Base-by-base conservation (phyloP, 345 rosid species). In the Citropsis articulata region DNA sequence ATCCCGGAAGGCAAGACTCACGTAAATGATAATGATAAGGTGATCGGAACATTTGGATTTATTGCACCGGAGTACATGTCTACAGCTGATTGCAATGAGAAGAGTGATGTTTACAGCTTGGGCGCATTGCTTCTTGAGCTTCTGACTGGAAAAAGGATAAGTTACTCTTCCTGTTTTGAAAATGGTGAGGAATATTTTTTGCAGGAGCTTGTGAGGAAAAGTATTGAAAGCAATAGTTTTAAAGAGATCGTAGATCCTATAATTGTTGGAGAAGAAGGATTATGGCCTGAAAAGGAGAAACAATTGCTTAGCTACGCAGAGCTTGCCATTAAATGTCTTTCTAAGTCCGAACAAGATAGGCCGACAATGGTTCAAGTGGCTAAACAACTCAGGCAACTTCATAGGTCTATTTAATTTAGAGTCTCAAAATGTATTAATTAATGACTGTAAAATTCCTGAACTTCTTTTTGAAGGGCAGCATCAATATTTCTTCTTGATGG, bases 311-410 rank as follows among this genome's bases (percentile, higher is more conserved):
- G 13, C 33, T 57, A 76, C 16, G 13, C 3, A 19, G 25, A 18
- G 27, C 72, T 79, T 56, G 12, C 30, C 2, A 14, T 64, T 30
- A 31, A 22, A 19, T 84, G 82, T 48, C 14, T 14, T 14, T 2
- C 5, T 19, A 0, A 24, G 0, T 10, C 7, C 0, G 73, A 4
- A 48, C 73, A 76, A n/a, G 66, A 77, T 5, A 68, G 83, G 68
- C 87, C 81, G 18, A 18, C 69, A 56, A 81, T 84, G 69, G 59
- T 70, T 14, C 42, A 79, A 36, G 84, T 79, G 21, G 84, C 64
- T 8, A 66, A 18, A 60, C 77, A 81, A 71, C 71, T 81, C 31
- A 61, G 72, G 35, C 55, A 33, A 6, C 70, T 65, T 16, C 22
- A 33, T 12, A n/a, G 0, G 2, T 65, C 69, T 19, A 65, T 65